phyloP scores from a whole-genome alignment of 73 alveolate species.

The Paramecium pentaurelia region DNA sequence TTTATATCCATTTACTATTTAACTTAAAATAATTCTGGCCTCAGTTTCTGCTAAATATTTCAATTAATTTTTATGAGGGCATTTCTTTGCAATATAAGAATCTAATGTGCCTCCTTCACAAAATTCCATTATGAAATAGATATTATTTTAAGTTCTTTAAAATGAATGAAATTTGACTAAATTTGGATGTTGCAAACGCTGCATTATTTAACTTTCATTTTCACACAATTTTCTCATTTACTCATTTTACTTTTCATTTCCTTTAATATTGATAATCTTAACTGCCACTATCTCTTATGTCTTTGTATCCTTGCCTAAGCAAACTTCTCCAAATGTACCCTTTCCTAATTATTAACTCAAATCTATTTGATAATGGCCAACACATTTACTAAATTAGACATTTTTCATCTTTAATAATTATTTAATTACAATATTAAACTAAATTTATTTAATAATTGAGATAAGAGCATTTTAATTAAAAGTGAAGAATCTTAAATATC shows the following conservation, averaged over 20 bases:
- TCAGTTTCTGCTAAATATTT: slow-evolving; percentile 54
- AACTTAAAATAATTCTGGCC: slow-evolving; percentile 67
- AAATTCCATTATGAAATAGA: slow-evolving; percentile 80
- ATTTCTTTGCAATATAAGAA: slow-evolving; percentile 56
- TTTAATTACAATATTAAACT: background rate
- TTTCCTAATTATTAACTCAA: background rate
- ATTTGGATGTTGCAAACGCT: slow-evolving; percentile 65
- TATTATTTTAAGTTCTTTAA: slow-evolving; percentile 64
- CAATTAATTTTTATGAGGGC: slow-evolving; percentile 25
- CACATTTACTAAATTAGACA: background rate
- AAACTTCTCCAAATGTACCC: background rate
- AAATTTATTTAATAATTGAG: background rate
- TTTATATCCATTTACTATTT: slow-evolving; percentile 69
- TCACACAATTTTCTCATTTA: background rate
- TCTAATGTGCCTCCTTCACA: slow-evolving; percentile 80
- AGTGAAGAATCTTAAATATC: background rate
- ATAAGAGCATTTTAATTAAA: background rate
- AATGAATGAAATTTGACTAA: slow-evolving; percentile 68
- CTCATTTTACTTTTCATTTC: background rate
- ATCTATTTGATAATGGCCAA: background rate
- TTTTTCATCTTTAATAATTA: background rate
- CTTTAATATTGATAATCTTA: background rate
- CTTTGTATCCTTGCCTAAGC: background rate
- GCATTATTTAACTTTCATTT: slow-evolving; percentile 66
- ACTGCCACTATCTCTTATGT: background rate